A percentile compares a stretch with the other conserved stretches of the same genome.
Evolutionary conservation across 2,329 filamentous ascomycete species (phyloP).

Genomic region (Aspergillus pseudoviridinutans): DNA sequence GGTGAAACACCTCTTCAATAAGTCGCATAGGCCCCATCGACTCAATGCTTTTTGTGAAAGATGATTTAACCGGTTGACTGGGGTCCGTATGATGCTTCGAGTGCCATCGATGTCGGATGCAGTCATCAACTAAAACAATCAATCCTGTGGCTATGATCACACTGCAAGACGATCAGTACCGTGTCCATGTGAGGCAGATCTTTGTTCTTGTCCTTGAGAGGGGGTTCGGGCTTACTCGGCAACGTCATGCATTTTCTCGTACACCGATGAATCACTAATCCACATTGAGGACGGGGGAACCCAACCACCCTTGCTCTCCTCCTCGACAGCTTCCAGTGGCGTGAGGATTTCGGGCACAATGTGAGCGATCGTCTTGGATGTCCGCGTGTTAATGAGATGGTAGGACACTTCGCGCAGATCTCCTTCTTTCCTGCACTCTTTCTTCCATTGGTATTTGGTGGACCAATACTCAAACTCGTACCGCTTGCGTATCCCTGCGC

Average conservation of each 20-base stretch:
- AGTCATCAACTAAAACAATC: conserved; percentile 83
- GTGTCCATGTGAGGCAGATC: conserved; percentile 8
- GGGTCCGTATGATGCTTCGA: conserved; percentile 50
- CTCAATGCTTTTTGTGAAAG: conserved; percentile 56
- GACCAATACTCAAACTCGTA: conserved; percentile 98
- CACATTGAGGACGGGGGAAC: conserved; percentile 86
- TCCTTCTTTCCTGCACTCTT: conserved; percentile 65
- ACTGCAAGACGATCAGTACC: conserved; percentile 43
- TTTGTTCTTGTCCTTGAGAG: conserved; percentile 3
- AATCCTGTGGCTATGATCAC: conserved; percentile 88
- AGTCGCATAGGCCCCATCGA: conserved; percentile 60
- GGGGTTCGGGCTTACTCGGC: conserved; percentile 66
- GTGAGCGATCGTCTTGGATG: conserved; percentile 67
- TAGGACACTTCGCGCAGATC: conserved; percentile 65
- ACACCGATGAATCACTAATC: conserved; percentile 71
- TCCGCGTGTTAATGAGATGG: conserved; percentile 69
- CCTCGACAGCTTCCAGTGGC: conserved; percentile 64
- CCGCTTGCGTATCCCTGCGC: conserved; percentile 63
- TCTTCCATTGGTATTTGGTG: conserved; percentile 76
- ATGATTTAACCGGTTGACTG: conserved; percentile 49
- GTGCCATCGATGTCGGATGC: conserved; percentile 76
- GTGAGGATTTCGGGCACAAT: conserved; percentile 78
- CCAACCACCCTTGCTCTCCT: conserved; percentile 79
- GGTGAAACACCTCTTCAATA: conserved; percentile 61
- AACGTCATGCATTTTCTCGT: conserved; percentile 70